Evolutionary conservation across 495 filamentous ascomycete genomes (phyloP).

Genomic region (Coniosporium apollinis): DNA sequence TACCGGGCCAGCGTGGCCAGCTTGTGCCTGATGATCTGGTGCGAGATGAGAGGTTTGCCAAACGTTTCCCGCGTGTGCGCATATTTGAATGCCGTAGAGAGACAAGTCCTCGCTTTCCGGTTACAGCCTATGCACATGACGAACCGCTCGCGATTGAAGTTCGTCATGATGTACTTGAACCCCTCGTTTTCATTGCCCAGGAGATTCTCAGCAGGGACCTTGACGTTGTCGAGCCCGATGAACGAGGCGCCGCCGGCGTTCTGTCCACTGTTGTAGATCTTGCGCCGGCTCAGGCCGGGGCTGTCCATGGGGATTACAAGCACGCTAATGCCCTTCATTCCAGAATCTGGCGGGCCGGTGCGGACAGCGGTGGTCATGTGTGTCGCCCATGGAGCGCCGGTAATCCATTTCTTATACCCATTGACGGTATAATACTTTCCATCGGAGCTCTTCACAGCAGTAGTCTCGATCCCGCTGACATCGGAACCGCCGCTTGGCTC

Average conservation of each 20-base stretch:
- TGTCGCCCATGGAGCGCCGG: slow-evolving; percentile 17
- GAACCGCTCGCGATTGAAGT: slow-evolving; percentile 25
- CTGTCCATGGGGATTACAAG: slow-evolving; percentile 14
- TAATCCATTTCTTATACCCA: slow-evolving; percentile 21
- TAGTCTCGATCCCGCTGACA: slow-evolving; percentile 16
- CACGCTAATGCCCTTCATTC: slow-evolving; percentile 15
- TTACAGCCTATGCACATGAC: slow-evolving; percentile 22
- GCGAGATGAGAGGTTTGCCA: slow-evolving; percentile 20
- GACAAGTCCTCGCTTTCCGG: slow-evolving; percentile 21
- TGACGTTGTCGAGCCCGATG: slow-evolving; percentile 22
- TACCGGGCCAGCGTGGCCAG: slow-evolving; percentile 22
- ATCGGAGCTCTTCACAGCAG: slow-evolving; percentile 13
- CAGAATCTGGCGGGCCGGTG: slow-evolving; percentile 12
- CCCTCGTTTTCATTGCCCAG: slow-evolving; percentile 23
- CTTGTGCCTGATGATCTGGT: slow-evolving; percentile 21
- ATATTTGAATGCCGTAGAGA: slow-evolving; percentile 17
- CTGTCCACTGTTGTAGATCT: slow-evolving; percentile 19
- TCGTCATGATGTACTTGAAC: slow-evolving; percentile 25
- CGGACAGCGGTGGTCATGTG: slow-evolving; percentile 21
- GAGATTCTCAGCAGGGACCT: slow-evolving; percentile 22
- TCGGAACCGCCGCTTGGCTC: slow-evolving; percentile 18
- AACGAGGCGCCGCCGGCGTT: slow-evolving; percentile 21
- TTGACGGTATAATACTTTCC: slow-evolving; percentile 18
- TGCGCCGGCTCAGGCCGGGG: slow-evolving; percentile 8
- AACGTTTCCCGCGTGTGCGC: slow-evolving; percentile 24